Conservation (phyloP, 176 grass and related monocot genomes). For the Avena insularis region DNA sequence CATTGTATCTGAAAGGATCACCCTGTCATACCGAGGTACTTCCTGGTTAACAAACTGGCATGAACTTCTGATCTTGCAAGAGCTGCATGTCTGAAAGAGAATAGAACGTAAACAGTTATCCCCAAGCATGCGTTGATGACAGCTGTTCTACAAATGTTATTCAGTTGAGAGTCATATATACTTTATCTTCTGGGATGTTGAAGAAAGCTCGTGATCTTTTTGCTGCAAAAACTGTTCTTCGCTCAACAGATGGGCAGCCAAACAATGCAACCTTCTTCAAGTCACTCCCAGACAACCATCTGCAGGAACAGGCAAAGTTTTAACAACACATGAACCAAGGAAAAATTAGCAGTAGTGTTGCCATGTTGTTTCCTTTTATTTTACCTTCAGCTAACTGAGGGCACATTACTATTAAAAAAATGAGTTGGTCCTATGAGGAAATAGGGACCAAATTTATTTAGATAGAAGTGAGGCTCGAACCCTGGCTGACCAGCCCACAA, state of each 20-base stretch:
- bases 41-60: constrained; percentile 71
- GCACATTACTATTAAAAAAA: not conserved
- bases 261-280: constrained; percentile 73
- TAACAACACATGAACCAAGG: not conserved
- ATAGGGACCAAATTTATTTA: not conserved
- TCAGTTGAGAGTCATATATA: constrained; percentile 23
- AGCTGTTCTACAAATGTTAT: not conserved
- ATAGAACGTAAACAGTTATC: constrained; percentile 17
- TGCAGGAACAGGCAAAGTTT: constrained; percentile 28
- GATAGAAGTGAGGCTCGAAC: not conserved
- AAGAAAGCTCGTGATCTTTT: constrained; percentile 78
- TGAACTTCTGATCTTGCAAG: constrained; percentile 68
- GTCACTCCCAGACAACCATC: constrained; percentile 80
- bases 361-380: not conserved
- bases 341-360: not conserved
- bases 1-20: constrained; percentile 66
- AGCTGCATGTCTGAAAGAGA: constrained; percentile 56
- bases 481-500: not conserved
- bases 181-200: constrained; percentile 78
- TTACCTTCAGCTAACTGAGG: not conserved
- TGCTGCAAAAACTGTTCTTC: constrained; percentile 75
- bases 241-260: constrained; percentile 67
- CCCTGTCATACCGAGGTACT: constrained; percentile 63
- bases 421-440: not conserved
- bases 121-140: not conserved